Base-by-base conservation (phyloP, 2,329 filamentous ascomycete genomes). In the Parastagonospora avenae region DNA sequence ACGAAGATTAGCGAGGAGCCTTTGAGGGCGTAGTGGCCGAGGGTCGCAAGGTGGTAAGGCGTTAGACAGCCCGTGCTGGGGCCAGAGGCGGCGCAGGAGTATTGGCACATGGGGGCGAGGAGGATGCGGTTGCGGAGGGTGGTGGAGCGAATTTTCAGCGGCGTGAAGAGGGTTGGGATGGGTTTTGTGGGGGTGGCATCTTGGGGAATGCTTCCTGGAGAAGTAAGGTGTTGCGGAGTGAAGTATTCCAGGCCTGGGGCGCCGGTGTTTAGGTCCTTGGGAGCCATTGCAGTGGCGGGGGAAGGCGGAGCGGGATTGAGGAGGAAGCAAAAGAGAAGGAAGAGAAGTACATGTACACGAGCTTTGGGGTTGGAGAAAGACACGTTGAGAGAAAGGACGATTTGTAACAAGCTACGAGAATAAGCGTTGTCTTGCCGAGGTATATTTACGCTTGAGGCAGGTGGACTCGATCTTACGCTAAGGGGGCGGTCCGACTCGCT, bases 201-300 rank as follows among this genome's bases (percentile, higher is more conserved):
- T n/a, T 53, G 42, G 9, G 46, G 30, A 4, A 63, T 62, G 2
- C 63, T 76, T 12, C 77, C 78, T 4, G 78, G 76, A 4, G 71
- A 72, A 11, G 66, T 68, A 36, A 69, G 46, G 56, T 80, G 78
- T 9, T 71, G 60, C 8, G 78, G 78, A 1, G 77, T 80, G 64
- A 77, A 80, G 68, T 77, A 80, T 9, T 76, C 64, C 33, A 74
- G 48, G 42, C 55, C 57, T 12, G 60, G 51, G 24, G 64, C 64
- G 14, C 65, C 64, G 8, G 43, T 37, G 46, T 71, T 71, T 42
- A 68, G 57, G 24, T 68, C 63, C 50, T 56, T 46, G 7, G 63
- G 60, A 15, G 67, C 55, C 68, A 71, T 70, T 30, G 28, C 49
- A 46, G 15, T 2, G 24, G 35, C 9, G 16, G 11, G 10, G 27